Evolutionary conservation across 306 rosid species (phyloP).

Genomic region (Vigna unguiculata): DNA sequence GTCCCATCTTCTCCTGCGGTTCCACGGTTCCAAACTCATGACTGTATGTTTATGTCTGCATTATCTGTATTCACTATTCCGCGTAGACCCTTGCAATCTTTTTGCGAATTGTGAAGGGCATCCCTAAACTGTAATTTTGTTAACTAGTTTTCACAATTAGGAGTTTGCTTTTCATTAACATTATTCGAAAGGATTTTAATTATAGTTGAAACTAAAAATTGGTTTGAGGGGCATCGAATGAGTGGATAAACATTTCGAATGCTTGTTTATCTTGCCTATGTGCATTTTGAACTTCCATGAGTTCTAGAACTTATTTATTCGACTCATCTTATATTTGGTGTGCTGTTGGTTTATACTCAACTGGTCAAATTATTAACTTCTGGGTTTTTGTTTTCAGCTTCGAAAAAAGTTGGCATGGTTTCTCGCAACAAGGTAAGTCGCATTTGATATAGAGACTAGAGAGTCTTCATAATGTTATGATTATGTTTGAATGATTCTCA

Average conservation of each 20-base stretch:
- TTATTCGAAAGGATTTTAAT: constrained; percentile 2
- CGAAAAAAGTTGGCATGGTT: constrained; percentile 49
- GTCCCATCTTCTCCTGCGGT: constrained; percentile 37
- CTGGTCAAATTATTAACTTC: neutral
- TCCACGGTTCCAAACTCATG: constrained; percentile 39
- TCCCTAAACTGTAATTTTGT: neutral
- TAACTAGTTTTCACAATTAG: neutral
- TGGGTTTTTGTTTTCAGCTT: constrained; percentile 61
- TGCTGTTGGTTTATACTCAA: constrained; percentile 5
- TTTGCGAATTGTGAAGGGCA: constrained; percentile 10
- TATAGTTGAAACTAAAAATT: neutral
- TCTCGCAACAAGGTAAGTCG: constrained; percentile 72
- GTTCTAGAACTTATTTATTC: neutral
- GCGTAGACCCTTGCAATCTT: neutral
- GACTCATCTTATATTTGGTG: constrained; percentile 9
- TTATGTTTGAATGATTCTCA: constrained; percentile 1
- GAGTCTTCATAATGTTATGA: neutral
- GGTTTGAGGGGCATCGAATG: constrained; percentile 2
- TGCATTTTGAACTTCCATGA: neutral
- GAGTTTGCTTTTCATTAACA: neutral
- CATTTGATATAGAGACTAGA: constrained; percentile 21
- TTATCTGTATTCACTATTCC: neutral
- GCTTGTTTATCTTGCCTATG: neutral
- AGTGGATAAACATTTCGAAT: constrained; percentile 16
- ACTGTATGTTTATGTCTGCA: constrained; percentile 51